Evolutionary conservation across 768 basidiomycete genomes (phyloP), one percentile per base, ranked within the genome.

Genomic region (Paxillus involutus): DNA sequence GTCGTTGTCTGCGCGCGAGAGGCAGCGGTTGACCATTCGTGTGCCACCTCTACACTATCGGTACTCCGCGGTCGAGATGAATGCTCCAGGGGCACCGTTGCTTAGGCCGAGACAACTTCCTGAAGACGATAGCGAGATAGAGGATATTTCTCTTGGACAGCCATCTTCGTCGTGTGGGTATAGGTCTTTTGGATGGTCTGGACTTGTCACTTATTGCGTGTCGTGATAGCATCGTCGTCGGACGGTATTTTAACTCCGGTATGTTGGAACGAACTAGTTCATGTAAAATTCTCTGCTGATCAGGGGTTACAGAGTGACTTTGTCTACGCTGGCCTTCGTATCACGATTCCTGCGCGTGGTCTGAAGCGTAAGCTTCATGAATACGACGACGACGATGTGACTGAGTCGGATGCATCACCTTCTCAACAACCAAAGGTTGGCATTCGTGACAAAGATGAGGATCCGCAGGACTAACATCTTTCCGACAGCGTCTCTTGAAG

Each of bases 341-440:
- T 71, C 37, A 65, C 57, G 24, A 41, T 67, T 24, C 69, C 63
- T 4, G 52, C 58, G 0, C 56, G 58, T 30, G 4, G n/a, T 36
- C 29, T 45, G 42, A 68, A 69, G 44, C 62, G 66, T 2, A 70
- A 71, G 45, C 29, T 59, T 13, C 55, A 63, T 14, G 66, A 62
- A 21, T 21, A 21, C 17, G 3, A 37, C 3, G 67, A 64, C 7
- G 21, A 8, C 0, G 59, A 59, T 4, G 52, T 14, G 0, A 11
- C 6, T 12, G 10, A 30, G 41, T 26, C 16, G 6, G 54, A 43
- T 43, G 30, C 11, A 3, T 7, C 33, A 10, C 24, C 13, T 32
- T 13, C 46, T 24, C 45, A 55, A 7, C 56, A 57, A 9, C 63
- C 59, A 51, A 70, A 68, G 57, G 67, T 63, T 13, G 17, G 53